These are phyloP conservation scores for Amesomyces nigricolor DNA, from an alignment of 2,329 filamentous ascomycete genomes.

Conservation along the genomic window DNA sequence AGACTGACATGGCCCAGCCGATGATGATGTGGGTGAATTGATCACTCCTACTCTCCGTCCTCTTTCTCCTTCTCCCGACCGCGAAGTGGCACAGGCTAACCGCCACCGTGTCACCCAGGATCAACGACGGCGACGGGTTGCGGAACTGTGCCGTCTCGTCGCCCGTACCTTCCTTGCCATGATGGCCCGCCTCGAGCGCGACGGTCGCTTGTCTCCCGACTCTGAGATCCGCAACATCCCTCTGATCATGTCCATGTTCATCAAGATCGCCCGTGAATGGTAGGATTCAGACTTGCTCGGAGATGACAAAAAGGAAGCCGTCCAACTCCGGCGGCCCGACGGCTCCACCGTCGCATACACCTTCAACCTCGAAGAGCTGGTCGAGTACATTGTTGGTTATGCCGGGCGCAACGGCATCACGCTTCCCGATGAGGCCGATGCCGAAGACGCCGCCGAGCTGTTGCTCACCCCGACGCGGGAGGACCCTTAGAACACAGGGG, in stretches of 20 bases:
- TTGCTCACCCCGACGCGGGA: slow-evolving; percentile 19
- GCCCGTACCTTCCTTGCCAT: slow-evolving; percentile 34
- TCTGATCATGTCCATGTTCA: slow-evolving; percentile 34
- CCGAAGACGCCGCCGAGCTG: slow-evolving; percentile 17
- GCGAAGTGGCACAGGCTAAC: neutral
- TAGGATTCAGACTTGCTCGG: slow-evolving; percentile 20
- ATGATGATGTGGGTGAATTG: neutral
- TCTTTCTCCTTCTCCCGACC: neutral
- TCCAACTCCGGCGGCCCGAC: slow-evolving; percentile 8
- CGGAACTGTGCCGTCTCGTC: slow-evolving; percentile 21
- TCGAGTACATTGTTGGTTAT: slow-evolving; percentile 31
- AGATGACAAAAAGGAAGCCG: slow-evolving; percentile 3
- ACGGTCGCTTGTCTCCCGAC: slow-evolving; percentile 29
- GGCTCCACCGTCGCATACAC: slow-evolving; percentile 16
- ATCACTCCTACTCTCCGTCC: neutral
- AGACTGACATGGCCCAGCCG: slow-evolving; percentile 11
- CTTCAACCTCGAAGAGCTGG: slow-evolving; percentile 24
- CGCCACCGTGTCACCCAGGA: slow-evolving; percentile 13
- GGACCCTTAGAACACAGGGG: slow-evolving; percentile 24
- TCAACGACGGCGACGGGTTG: slow-evolving; percentile 26
- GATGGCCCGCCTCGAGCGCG: slow-evolving; percentile 33
- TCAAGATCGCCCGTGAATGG: slow-evolving; percentile 22
- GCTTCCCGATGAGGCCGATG: slow-evolving; percentile 23
- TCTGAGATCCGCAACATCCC: slow-evolving; percentile 35
- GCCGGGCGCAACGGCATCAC: slow-evolving; percentile 30